Evolutionary conservation across 192 early-diverging fungal species (phyloP).

Genomic region (Rhizoclosmatium globosum): DNA sequence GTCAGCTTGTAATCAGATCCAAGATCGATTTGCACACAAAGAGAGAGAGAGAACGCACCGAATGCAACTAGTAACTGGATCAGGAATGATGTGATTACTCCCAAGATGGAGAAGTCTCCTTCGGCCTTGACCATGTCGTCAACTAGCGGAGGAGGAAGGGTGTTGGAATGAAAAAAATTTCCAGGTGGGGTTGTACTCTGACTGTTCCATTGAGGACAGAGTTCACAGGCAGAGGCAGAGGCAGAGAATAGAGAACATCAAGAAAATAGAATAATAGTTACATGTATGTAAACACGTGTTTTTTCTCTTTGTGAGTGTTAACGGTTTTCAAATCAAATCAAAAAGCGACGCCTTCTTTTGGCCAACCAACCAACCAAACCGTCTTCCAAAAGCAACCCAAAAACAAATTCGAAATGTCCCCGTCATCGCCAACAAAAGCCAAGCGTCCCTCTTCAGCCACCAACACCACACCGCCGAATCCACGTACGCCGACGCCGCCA

Average conservation of each 20-base stretch:
- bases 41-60: neutral
- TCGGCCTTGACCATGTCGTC: conserved; percentile 2
- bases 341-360: neutral
- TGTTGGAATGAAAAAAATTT: too few relatives aligned
- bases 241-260: too few relatives aligned
- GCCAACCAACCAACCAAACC: neutral
- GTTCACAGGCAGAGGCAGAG: too few relatives aligned
- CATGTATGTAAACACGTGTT: too few relatives aligned
- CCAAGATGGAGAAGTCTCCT: conserved; percentile 23
- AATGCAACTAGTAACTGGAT: conserved; percentile 36
- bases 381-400: neutral
- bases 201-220: too few relatives aligned
- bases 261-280: too few relatives aligned
- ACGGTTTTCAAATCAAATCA: neutral
- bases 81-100: conserved; percentile 32
- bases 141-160: neutral
- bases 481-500: neutral
- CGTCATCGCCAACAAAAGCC: neutral
- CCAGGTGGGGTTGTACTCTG: too few relatives aligned
- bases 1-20: neutral
- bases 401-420: neutral
- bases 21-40: too few relatives aligned
- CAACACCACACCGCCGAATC: too few relatives aligned
- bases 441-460: neutral
- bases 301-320: too few relatives aligned